These are phyloP conservation scores for Chondrus crispus DNA, from an alignment of 23 red algal genomes.

Conservation along the genomic window DNA sequence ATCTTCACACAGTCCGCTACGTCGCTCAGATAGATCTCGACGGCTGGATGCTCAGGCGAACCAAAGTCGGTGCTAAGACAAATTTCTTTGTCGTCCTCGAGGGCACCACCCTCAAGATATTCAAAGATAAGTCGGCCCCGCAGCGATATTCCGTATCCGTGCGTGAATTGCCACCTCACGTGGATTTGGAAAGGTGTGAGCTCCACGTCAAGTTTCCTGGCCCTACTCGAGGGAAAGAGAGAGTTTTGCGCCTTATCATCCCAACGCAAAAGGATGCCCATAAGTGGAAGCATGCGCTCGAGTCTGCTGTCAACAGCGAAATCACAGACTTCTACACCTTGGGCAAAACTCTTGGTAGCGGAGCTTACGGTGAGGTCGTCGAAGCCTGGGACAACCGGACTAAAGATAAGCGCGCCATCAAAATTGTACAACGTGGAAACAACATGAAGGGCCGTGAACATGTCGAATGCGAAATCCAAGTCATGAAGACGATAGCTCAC, in stretches of 20 bases:
- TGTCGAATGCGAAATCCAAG: constrained; percentile 71
- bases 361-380: constrained; percentile 67
- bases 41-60: constrained; percentile 42
- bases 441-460: constrained; percentile 71
- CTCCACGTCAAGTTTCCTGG: constrained; percentile 8
- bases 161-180: background rate
- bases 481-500: constrained; percentile 70
- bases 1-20: constrained; percentile 45
- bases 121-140: background rate
- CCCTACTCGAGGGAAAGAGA: constrained; percentile 23
- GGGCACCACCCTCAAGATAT: constrained; percentile 20
- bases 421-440: constrained; percentile 63
- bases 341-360: constrained; percentile 60
- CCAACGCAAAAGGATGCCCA: constrained; percentile 14
- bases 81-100: constrained; percentile 46
- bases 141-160: constrained; percentile 34
- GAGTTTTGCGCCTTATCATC: constrained; percentile 33
- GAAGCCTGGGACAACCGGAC: constrained; percentile 37
- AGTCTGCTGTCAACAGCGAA: constrained; percentile 42
- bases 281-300: constrained; percentile 43
- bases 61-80: constrained; percentile 42
- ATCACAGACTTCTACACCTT: constrained; percentile 68
- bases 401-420: constrained; percentile 70
- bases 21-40: constrained; percentile 59
- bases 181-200: constrained; percentile 10